Percentiles rank a stretch among this genome's conserved stretches.
Conservation (phyloP, 1,284 basidiomycete genomes). For the Somion occarium region DNA sequence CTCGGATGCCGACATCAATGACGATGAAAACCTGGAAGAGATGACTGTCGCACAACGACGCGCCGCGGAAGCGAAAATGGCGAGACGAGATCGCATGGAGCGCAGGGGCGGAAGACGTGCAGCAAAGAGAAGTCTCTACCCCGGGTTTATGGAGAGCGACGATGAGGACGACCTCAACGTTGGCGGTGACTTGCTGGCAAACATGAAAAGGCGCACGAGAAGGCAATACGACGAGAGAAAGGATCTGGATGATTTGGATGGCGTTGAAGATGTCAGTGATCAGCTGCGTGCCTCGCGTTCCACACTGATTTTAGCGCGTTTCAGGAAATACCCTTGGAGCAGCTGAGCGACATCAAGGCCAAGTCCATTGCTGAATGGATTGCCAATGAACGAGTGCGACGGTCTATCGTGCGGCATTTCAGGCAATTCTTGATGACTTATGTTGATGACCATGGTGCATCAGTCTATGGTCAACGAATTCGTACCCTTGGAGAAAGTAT, state of each 20-base stretch:
- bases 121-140: conserved; percentile 73
- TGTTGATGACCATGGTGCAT: conserved; percentile 86
- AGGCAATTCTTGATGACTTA: conserved; percentile 95
- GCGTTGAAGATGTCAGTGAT: conserved; percentile 69
- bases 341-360: conserved; percentile 96
- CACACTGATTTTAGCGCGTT: conserved; percentile 7
- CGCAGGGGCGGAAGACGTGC: conserved; percentile 64
- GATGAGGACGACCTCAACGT: conserved; percentile 22
- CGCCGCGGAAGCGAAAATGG: conserved; percentile 87
- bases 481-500: conserved; percentile 91
- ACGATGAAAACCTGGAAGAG: conserved; percentile 73
- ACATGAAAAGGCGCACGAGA: conserved; percentile 75
- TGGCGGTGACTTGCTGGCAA: conserved; percentile 45
- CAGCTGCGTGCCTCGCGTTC: conserved; percentile 1
- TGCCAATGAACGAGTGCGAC: conserved; percentile 83
- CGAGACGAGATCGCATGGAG: conserved; percentile 79
- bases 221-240: conserved; percentile 86
- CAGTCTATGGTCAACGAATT: conserved; percentile 94
- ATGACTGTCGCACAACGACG: conserved; percentile 74
- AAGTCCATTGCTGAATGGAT: conserved; percentile 98
- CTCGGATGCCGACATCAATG: conserved; percentile 84
- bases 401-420: conserved; percentile 91
- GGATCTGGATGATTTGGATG: conserved; percentile 82
- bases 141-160: conserved; percentile 79
- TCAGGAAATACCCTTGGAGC: conserved; percentile 93